Percentiles rank a stretch among this genome's conserved stretches.
Conservation (phyloP, 257 asterid genomes). For the Henckelia pumila region DNA sequence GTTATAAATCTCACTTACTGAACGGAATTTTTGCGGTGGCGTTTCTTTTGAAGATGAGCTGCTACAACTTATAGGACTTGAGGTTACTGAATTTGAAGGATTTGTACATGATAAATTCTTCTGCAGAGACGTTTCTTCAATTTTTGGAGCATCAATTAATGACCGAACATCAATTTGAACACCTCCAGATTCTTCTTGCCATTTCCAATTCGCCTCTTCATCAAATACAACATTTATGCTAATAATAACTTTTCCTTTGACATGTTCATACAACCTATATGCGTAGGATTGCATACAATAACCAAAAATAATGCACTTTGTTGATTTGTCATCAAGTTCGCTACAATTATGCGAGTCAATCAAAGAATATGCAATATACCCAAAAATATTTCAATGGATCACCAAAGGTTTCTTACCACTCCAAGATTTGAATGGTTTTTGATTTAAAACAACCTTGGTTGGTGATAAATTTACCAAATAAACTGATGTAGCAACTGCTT, state of each 20-base stretch:
- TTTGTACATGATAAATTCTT: no score
- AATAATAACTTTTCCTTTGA: neutral
- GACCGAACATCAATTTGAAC: neutral
- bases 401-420: neutral
- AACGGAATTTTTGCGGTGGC: neutral
- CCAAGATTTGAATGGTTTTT: neutral
- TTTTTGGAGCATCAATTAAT: neutral
- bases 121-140: no score
- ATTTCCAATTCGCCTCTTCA: neutral
- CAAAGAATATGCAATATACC: neutral
- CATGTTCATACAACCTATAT: neutral
- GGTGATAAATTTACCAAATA: neutral
- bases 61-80: neutral
- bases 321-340: neutral
- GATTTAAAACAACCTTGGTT: neutral
- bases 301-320: conserved; percentile 6
- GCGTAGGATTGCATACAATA: conserved; percentile 5
- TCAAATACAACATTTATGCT: neutral
- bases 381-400: neutral
- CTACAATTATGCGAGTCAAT: neutral
- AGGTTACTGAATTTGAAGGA: neutral
- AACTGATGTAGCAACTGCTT: neutral
- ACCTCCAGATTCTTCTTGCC: no score
- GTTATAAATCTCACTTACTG: neutral
- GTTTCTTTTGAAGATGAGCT: neutral